Percentiles rank a stretch among this genome's conserved stretches.
These are phyloP conservation scores for Dipodascopsis uninucleata DNA, from an alignment of 805 yeast species.

Conservation along the genomic window DNA sequence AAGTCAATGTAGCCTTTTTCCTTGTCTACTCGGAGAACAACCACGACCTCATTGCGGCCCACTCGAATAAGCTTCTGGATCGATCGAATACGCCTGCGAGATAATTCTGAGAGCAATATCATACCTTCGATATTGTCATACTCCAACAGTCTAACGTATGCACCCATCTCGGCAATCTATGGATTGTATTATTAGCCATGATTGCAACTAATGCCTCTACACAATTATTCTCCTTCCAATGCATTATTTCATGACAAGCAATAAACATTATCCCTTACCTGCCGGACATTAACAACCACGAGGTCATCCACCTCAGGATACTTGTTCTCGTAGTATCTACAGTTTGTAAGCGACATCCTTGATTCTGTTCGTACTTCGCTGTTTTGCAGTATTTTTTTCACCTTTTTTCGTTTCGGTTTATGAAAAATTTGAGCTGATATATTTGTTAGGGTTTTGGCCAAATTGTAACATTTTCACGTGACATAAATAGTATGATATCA, in stretches of 20 bases:
- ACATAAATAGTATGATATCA: too few species aligned
- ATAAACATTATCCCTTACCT: constrained; percentile 34
- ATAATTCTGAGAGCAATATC: constrained; percentile 91
- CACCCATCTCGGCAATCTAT: constrained; percentile 96
- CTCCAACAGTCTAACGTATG: constrained; percentile 91
- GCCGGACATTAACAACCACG: constrained; percentile 97
- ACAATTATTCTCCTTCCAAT: neutral
- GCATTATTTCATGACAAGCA: constrained; percentile 1
- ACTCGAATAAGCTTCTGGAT: constrained; percentile 96
- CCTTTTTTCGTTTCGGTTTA: too few species aligned
- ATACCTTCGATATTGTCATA: constrained; percentile 98
- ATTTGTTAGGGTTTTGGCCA: too few species aligned
- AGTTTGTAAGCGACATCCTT: constrained; percentile 76
- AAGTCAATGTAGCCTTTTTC: constrained; percentile 98
- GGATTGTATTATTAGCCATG: neutral
- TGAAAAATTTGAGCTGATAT: too few species aligned
- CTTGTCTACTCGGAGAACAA: constrained; percentile 94
- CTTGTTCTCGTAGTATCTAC: constrained; percentile 96
- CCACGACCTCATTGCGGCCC: constrained; percentile 97
- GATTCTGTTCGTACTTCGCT: constrained; percentile 1
- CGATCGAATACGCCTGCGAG: constrained; percentile 97
- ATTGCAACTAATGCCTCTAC: neutral
- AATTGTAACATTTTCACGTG: too few species aligned
- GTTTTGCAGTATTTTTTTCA: too few species aligned
- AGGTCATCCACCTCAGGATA: constrained; percentile 99